Evolutionary conservation across 805 yeast species (phyloP), one percentile per base, ranked within the genome.

Genomic region (Candida vaughaniae): DNA sequence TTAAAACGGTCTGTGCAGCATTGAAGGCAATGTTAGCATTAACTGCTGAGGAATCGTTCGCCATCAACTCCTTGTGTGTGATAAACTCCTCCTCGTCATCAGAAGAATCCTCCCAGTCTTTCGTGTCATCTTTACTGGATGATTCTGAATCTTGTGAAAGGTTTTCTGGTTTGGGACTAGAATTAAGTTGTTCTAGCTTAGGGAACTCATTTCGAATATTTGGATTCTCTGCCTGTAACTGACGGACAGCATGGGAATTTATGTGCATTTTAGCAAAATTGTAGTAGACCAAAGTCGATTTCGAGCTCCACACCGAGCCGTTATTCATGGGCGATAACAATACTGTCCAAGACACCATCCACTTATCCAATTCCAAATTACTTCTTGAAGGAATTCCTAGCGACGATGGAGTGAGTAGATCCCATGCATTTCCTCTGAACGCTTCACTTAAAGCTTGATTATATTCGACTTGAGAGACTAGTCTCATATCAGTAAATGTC

Each of bases 291-390:
- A 82, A 62, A 0, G 87, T 80, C 1, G 85, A 78, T 48, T 82
- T 82, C 1, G 84, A 73, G 7, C 84, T 76, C 89, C 89, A 82
- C 8, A 69, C 71, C 0, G 70, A 59, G 1, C 72, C 72, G 25
- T 79, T 75, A 33, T 69, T 70, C 32, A 77, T 69, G 1, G 85
- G 84, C 3, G 84, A 75, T 15, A 82, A 58, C 27, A 81, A 56
- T 8, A 82, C 85, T 0, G 89, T 79, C 89, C 89, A 82, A 15
- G 82, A 80, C 4, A 82, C 85, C 86, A 82, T 82, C 89, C 89
- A 82, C 55, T 75, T 79, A 50, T 82, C 89, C 25, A 82, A 58
- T 40, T 80, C 85, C 39, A 82, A 56, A 51, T 82, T 82, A 5
- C 80, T 72, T 46, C 74, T 76, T 52, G 84, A 81, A 0, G 87